These are phyloP conservation scores for Bromus sterilis DNA, from an alignment of 176 grass and related monocot genomes.

Conservation along the genomic window DNA sequence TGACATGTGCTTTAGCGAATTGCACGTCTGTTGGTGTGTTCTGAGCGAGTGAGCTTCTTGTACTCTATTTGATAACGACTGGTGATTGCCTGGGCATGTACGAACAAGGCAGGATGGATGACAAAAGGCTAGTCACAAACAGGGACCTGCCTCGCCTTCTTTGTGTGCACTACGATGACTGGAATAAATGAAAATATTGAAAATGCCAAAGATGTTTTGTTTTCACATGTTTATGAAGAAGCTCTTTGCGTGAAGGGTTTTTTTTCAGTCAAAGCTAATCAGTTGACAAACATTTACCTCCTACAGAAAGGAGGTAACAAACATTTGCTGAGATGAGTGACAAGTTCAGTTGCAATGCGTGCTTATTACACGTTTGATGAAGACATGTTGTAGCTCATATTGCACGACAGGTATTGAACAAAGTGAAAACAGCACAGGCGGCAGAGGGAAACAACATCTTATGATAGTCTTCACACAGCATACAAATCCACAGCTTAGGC, in stretches of 20 bases:
- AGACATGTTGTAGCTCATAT: not conserved
- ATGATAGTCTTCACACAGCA: not conserved
- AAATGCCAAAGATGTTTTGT: too few species aligned
- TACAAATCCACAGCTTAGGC: constrained; percentile 18
- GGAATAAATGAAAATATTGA: too few species aligned
- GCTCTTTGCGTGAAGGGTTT: not conserved
- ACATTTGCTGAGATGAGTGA: not conserved
- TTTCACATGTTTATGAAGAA: too few species aligned
- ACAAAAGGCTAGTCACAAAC: not conserved
- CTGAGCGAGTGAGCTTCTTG: not conserved
- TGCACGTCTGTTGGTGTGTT: not conserved
- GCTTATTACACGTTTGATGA: constrained; percentile 34
- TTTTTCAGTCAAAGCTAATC: not conserved
- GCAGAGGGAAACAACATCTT: constrained; percentile 1
- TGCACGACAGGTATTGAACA: not conserved
- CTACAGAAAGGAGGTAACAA: not conserved
- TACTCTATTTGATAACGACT: not conserved
- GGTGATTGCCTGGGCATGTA: constrained; percentile 8
- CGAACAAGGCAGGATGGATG: not conserved
- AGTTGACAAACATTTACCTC: not conserved
- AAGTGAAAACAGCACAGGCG: not conserved
- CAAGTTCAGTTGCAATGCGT: constrained; percentile 16
- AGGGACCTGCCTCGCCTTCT: not conserved
- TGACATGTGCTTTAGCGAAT: not conserved
- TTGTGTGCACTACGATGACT: not conserved